A percentile compares a stretch with the other conserved stretches of the same genome.
Evolutionary conservation across 768 basidiomycete genomes (phyloP).

Genomic region (Trametes gibbosa): DNA sequence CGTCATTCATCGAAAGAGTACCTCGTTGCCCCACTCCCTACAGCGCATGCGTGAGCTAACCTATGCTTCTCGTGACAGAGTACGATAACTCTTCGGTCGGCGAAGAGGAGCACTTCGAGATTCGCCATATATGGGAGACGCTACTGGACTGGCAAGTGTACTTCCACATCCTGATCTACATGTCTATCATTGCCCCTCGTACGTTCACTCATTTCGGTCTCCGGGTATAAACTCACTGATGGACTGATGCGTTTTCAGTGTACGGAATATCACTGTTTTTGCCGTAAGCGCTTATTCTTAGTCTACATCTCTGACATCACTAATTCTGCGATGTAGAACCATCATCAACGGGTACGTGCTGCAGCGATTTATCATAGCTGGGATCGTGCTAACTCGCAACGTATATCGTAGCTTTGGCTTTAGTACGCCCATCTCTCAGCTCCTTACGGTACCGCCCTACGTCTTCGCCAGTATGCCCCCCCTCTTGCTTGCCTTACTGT

Average conservation of each 20-base stretch:
- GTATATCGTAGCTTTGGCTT: conserved; percentile 51
- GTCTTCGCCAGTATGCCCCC: conserved; percentile 44
- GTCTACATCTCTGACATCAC: too few species aligned
- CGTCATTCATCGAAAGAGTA: conserved; percentile 28
- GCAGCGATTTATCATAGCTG: conserved; percentile 33
- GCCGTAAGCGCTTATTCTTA: too few species aligned
- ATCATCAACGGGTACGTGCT: conserved; percentile 51
- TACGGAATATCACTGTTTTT: neutral
- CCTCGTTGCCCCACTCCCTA: too few species aligned
- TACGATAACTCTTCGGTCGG: conserved; percentile 54
- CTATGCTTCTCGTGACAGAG: neutral
- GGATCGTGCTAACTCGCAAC: neutral
- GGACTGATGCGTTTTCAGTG: neutral
- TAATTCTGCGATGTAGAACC: conserved; percentile 48
- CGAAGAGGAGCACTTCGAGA: conserved; percentile 59
- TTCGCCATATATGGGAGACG: conserved; percentile 51
- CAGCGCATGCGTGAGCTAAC: too few species aligned
- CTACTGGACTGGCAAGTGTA: conserved; percentile 50
- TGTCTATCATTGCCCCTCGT: neutral
- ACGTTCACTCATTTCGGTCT: neutral
- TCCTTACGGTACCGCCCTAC: conserved; percentile 70
- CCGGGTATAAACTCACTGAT: neutral
- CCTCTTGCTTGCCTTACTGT: neutral
- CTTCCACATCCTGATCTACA: conserved; percentile 21
- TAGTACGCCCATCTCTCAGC: conserved; percentile 52